Base-by-base conservation (phyloP, 2,329 filamentous ascomycete genomes). In the Escovopsis sp. region DNA sequence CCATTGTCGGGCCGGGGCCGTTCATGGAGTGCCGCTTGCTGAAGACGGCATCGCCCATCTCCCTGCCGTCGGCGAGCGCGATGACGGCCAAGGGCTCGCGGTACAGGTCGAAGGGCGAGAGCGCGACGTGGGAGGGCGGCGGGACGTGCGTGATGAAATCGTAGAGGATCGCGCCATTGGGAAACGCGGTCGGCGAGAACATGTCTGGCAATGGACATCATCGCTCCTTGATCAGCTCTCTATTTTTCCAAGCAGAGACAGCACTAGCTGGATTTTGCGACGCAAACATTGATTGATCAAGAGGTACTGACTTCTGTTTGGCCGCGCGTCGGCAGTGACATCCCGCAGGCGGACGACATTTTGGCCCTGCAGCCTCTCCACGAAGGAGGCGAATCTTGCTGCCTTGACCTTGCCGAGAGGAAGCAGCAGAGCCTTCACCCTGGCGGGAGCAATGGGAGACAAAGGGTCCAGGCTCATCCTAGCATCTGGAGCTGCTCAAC, bases 121-220 rank as follows among this genome's bases (percentile, higher is more conserved):
- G 66, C 18, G 85, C 74, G 36, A 85, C 68, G 57, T 94, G 85
- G 30, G 85, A 85, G 30, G 79, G 72, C n/a, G 84, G 79, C 23
- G 86, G 82, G 43, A 82, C 69, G 54, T 86, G 81, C 47, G 84
- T 86, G 45, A 83, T 80, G 48, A 95, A 73, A 59, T 94, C 83
- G 70, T 91, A 95, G 53, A 95, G 73, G 47, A 96, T 82, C 55
- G 80, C 79, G 47, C 89, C 89, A 51, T 80, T 75, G 10, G 86
- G 87, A 60, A 91, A 94, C 12, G 83, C 85, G 54, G 91, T 68
- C 35, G 89, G 89, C 45, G 86, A 94, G 64, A 96, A 95, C 80
- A 91, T 88, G 62, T 86, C 87, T 94, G 59, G 28, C 10, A 30
- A 15, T 15, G 15, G 15, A 15, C 15, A 15, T 30, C 47, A 42